Conservation (phyloP, 257 asterid genomes). For the Penstemon newberryi region DNA sequence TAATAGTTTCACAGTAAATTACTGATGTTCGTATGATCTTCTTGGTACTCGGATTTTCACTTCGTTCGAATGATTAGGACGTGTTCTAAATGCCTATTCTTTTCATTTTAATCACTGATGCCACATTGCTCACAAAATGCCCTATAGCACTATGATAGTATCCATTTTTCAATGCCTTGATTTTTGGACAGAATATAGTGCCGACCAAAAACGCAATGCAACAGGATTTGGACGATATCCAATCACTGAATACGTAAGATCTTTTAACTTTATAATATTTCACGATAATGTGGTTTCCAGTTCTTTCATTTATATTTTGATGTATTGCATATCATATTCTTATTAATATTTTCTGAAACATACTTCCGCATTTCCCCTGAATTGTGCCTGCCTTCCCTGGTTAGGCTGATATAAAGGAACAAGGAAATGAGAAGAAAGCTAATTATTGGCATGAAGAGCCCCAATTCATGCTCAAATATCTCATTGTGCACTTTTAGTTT, state of each 20-base stretch:
- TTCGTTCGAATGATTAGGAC: constrained; percentile 24
- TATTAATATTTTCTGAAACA: neutral
- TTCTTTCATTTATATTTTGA: constrained; percentile 12
- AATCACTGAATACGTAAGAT: constrained; percentile 41
- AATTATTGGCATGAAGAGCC: neutral
- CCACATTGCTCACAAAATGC: constrained; percentile 1
- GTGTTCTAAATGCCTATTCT: constrained; percentile 16
- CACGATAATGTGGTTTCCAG: constrained; percentile 2
- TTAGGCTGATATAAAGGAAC: constrained; percentile 8
- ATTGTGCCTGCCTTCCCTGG: constrained; percentile 3
- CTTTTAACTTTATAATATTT: constrained; percentile 14
- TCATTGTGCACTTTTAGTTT: constrained; percentile 10
- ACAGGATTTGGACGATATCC: constrained; percentile 50
- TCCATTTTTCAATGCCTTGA: constrained; percentile 14
- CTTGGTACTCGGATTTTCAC: neutral
- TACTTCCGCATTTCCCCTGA: neutral
- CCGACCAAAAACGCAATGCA: constrained; percentile 29
- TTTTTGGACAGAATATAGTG: constrained; percentile 11
- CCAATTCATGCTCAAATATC: constrained; percentile 1
- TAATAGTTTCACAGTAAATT: neutral
- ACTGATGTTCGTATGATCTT: constrained; percentile 4
- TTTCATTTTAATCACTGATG: constrained; percentile 9
- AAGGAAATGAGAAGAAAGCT: neutral
- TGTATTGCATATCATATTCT: constrained; percentile 8
- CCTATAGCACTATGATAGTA: constrained; percentile 14